phyloP scores from a whole-genome alignment of 129 eudicot species.

The Escallonia herrerae region DNA sequence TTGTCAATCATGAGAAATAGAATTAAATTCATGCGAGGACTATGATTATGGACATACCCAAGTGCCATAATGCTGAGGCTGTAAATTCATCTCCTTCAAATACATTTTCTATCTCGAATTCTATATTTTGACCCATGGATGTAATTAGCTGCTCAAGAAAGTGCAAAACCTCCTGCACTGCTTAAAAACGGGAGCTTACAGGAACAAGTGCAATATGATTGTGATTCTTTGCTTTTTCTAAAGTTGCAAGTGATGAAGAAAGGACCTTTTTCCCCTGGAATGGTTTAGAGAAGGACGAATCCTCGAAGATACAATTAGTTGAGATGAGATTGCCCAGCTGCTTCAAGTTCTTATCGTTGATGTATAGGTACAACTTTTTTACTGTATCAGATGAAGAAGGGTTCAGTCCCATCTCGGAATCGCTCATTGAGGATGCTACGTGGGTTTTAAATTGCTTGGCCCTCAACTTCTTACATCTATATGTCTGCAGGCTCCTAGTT shows the following conservation, averaged over 20 bases:
- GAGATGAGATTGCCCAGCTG: constrained; percentile 42
- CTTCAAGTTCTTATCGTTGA: constrained; percentile 48
- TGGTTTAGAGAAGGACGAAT: constrained; percentile 51
- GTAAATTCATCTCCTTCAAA: constrained; percentile 49
- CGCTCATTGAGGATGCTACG: constrained; percentile 16
- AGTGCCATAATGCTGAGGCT: constrained; percentile 67
- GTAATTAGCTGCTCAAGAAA: constrained; percentile 48
- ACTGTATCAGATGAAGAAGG: constrained; percentile 47
- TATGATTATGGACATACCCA: constrained; percentile 35
- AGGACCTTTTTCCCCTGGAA: constrained; percentile 74
- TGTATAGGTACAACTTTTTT: constrained; percentile 46
- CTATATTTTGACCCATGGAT: constrained; percentile 54
- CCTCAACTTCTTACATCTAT: constrained; percentile 4
- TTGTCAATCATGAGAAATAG: neutral
- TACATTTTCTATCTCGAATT: constrained; percentile 45
- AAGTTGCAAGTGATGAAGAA: neutral
- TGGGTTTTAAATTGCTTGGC: neutral
- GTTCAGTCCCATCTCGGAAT: constrained; percentile 10
- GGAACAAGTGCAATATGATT: neutral
- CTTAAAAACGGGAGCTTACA: neutral
- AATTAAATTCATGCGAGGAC: neutral
- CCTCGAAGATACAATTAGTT: constrained; percentile 57
- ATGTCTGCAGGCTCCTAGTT: constrained; percentile 5
- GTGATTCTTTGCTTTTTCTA: neutral
- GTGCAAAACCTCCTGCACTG: constrained; percentile 51